Base-by-base conservation (phyloP, 129 eudicot genomes). In the Oenanthe sinensis region DNA sequence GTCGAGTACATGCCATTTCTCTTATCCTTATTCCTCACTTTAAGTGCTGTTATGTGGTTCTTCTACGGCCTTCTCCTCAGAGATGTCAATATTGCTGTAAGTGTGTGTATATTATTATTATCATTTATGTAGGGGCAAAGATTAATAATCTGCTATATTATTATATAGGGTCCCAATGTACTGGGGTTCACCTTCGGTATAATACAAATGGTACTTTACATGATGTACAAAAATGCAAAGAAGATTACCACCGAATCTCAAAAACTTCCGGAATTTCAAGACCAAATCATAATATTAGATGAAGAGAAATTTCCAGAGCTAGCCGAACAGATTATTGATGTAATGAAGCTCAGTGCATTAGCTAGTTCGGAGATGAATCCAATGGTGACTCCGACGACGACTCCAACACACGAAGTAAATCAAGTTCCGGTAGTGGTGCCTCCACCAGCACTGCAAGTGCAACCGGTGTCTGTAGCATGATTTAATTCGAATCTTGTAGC, bases 1-100 rank as follows among this genome's bases (percentile, higher is more conserved):
- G 97, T 91, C 4, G 90, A 93, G 85, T 91, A 90, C 89, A 93
- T 93, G 98, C 98, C 98, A 6, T 86, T 93, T 80, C 83, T 85
- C 50, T 77, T 93, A 6, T 93, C 98, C 4, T 43, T 83, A n/a
- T 92, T 89, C 84, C 96, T 93, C 78, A 93, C 97, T 13, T 77
- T 93, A 0, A 93, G 92, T 68, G 96, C 98, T 3, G 91, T 93
- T 7, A 89, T 89, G 88, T 93, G 98, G 98, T 93, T 93, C 88
- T 87, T 90, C 63, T 93, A 90, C 39, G 98, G 98, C 28, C 87
- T 93, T 13, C 84, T 91, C 5, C 87, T 85, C 24, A 83, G 88
- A 19, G 97, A 93, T 83, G 83, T 60, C 80, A 83, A 86, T 76
- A 84, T 93, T 55, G 97, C 97, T 73, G 98, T 93, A 89, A 43